Evolutionary conservation across 164 flowering plant species (phyloP).

Genomic region (Platanus orientalis): DNA sequence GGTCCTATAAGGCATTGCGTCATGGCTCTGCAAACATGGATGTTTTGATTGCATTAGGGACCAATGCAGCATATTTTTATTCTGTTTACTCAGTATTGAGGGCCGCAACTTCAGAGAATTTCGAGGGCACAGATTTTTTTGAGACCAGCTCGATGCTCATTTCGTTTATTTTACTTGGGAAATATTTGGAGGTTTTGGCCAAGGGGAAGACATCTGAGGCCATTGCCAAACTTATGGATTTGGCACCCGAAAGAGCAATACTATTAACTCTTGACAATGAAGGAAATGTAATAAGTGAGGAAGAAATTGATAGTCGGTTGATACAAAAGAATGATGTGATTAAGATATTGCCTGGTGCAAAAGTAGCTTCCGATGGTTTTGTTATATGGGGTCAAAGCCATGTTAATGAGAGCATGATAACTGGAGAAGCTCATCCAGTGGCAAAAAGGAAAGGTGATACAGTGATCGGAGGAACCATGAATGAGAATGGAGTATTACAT

Average conservation of each 20-base stretch:
- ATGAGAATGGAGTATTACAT: no score
- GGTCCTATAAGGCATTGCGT: conserved; percentile 71
- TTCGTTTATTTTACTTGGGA: conserved; percentile 81
- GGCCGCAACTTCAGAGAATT: conserved; percentile 57
- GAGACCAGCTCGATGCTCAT: conserved; percentile 97
- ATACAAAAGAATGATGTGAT: conserved; percentile 76
- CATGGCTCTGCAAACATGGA: conserved; percentile 94
- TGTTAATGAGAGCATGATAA: conserved; percentile 94
- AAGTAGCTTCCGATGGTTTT: conserved; percentile 28
- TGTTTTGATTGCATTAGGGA: conserved; percentile 82
- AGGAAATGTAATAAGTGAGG: conserved; percentile 56
- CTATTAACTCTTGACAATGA: conserved; percentile 50
- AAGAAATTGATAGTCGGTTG: conserved; percentile 73
- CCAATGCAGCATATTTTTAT: no score
- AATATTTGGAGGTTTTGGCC: conserved; percentile 77
- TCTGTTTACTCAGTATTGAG: conserved; percentile 66
- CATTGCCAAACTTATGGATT: conserved; percentile 79
- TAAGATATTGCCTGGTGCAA: conserved; percentile 76
- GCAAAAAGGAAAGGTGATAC: conserved; percentile 70
- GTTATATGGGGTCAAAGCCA: no score
- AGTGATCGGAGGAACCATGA: conserved; percentile 95
- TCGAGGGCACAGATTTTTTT: conserved; percentile 75
- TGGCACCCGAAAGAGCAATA: conserved; percentile 76
- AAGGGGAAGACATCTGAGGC: conserved; percentile 93
- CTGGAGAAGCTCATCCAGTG: conserved; percentile 85